Base-by-base conservation (phyloP, 768 basidiomycete species). In the Guyanaporus albipodus region DNA sequence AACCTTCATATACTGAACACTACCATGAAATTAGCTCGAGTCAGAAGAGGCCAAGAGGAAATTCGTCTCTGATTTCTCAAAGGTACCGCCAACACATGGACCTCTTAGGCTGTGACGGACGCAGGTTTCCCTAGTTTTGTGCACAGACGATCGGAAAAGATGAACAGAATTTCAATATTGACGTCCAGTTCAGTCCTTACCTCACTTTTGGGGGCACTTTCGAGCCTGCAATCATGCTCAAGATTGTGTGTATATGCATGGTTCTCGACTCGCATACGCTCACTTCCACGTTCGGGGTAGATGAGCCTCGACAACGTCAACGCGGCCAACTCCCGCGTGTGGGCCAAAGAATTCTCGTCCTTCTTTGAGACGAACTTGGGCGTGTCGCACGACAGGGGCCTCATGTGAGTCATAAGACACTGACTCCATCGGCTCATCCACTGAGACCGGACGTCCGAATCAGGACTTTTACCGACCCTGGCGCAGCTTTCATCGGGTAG, bases 171-270 rank as follows among this genome's bases (percentile, higher is more conserved):
- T 78, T 87, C 53, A 70, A 73, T n/a, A 67, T 79, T 51, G 72
- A 73, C 52, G 73, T 80, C 54, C 70, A 62, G 10, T 72, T 81
- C 68, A 79, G 82, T 53, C 79, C 85, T 43, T 72, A 69, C 28
- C 72, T 86, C 49, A 73, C 79, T 4, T 86, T 80, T 56, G 70
- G 53, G 17, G 85, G 84, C 12, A 76, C 77, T 4, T 76, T 83
- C 43, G 83, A 85, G 14, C 85, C 85, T 17, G 80, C 83, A 4
- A 77, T 84, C 64, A 67, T 75, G 40, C 66, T 87, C 43, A 64
- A 61, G 37, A 66, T 84, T 48, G 86, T 87, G 49, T 43, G 83
- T 70, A n/a, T 29, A 26, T n/a, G n/a, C n/a, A n/a, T 34, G 1
- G 6, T 6, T 8, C 22, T 6, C 17, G 23, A 5, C 15, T 37